A percentile compares a stretch with the other conserved stretches of the same genome.
phyloP scores from a whole-genome alignment of 192 early-diverging fungal genomes.

The Umbelopsis vinacea region DNA sequence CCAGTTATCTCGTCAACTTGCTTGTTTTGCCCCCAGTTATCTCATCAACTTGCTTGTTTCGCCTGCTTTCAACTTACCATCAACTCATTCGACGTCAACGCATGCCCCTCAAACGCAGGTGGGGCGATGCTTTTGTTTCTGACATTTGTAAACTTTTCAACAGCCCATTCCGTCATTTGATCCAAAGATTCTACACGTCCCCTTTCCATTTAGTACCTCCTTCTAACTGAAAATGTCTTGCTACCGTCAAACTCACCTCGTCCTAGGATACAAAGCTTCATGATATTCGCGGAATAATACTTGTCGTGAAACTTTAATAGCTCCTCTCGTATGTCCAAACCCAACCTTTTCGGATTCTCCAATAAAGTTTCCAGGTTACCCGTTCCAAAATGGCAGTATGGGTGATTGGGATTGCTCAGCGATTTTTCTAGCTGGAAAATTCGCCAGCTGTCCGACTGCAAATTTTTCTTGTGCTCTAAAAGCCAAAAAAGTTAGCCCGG shows the following conservation, averaged over 20 bases:
- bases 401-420: constrained; percentile 76
- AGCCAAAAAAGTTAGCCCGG: too few relatives aligned
- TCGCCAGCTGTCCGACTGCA: constrained; percentile 91
- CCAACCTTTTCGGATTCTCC: constrained; percentile 62
- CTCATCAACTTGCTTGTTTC: too few relatives aligned
- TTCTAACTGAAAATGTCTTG: not conserved
- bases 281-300: constrained; percentile 96
- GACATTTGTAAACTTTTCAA: constrained; percentile 79
- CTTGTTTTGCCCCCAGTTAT: too few relatives aligned
- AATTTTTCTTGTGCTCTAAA: constrained; percentile 90
- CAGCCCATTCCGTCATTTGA: constrained; percentile 81
- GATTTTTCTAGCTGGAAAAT: constrained; percentile 87
- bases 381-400: constrained; percentile 90
- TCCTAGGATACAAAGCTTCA: constrained; percentile 90
- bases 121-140: constrained; percentile 73
- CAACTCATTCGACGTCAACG: constrained; percentile 74
- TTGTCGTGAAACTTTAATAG: constrained; percentile 86
- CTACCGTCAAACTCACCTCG: constrained; percentile 48
- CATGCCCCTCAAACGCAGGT: constrained; percentile 73
- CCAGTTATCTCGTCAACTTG: too few relatives aligned
- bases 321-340: constrained; percentile 82
- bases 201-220: not conserved
- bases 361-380: constrained; percentile 88
- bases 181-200: constrained; percentile 79
- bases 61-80: constrained; percentile 51